Base-by-base conservation (phyloP, 2,329 filamentous ascomycete genomes). In the Neocatenulostroma microsporum region DNA sequence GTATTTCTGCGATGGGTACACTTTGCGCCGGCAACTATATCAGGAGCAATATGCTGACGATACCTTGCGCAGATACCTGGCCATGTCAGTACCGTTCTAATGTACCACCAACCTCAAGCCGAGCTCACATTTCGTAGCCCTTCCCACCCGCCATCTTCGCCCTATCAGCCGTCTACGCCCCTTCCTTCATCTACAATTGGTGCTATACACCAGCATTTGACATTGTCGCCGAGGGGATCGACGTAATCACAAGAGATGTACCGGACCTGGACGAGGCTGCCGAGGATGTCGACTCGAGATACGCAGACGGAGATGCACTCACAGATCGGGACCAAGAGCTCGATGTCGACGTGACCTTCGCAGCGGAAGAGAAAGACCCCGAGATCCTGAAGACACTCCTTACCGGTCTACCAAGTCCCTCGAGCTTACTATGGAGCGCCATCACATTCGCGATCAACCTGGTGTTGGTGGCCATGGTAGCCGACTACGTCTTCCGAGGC, bases 401-500 rank as follows among this genome's bases (percentile, higher is more conserved):
- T 17, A 76, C 76, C 3, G 91, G 91, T 3, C 64, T 81, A 0
- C 89, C 91, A 2, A 86, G 78, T 49, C 74, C 82, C 5, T 72
- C 69, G n/a, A 85, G 78, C 34, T 65, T 74, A 10, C 50, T 79
- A 15, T 71, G 79, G 49, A 89, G 84, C 14, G 62, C 75, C 30
- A 23, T 54, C 10, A 58, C 56, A 1, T 53, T 58, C 31, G 61
- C 79, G 19, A 72, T 91, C 57, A 96, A 96, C 57, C 54, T 78
- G 13, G 62, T 72, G 3, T 66, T 91, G 26, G 70, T 86, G 5
- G 66, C 74, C 7, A 75, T 89, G 61, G 75, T 80, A 0, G 70
- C 80, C 18, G 91, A 98, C 58, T 74, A 88, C 25, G 70, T 94
- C 11, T 87, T 84, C 55, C 76, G 83, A 14, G 81, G 82, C 2